phyloP scores from a whole-genome alignment of 2,329 filamentous ascomycete genomes.

The Exophiala alcalophila region DNA sequence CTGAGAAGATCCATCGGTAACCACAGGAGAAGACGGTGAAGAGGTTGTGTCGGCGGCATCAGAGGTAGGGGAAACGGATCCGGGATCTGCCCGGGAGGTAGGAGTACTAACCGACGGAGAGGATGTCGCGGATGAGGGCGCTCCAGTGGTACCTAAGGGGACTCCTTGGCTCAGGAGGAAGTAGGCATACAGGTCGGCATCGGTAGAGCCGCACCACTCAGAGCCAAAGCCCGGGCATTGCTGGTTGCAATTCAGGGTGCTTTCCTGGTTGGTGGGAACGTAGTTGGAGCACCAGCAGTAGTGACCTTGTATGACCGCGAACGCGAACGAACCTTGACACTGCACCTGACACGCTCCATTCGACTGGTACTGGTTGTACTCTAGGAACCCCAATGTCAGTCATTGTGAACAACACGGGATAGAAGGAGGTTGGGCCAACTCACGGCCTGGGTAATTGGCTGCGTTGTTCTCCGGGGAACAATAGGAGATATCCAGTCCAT shows the following conservation, averaged over 20 bases:
- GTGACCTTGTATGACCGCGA: conserved; percentile 46
- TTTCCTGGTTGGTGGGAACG: conserved; percentile 39
- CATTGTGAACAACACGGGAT: conserved; percentile 1
- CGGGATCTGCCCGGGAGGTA: conserved; percentile 16
- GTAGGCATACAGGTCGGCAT: conserved; percentile 44
- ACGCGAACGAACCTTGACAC: conserved; percentile 44
- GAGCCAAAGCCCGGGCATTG: conserved; percentile 47
- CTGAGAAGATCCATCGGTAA: conserved; percentile 26
- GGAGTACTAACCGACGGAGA: conserved; percentile 31
- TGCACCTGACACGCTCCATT: conserved; percentile 43
- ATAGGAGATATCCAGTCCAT: conserved; percentile 36
- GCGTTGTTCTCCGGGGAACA: conserved; percentile 49
- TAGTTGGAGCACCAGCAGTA: conserved; percentile 52
- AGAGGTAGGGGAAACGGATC: conserved; percentile 18
- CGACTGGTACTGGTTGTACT: conserved; percentile 43
- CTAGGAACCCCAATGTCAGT: conserved; percentile 32
- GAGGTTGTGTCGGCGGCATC: conserved; percentile 10
- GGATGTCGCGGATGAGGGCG: conserved; percentile 23
- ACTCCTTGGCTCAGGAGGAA: conserved; percentile 34
- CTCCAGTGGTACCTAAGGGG: conserved; percentile 27
- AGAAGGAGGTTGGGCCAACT: conserved; percentile 9
- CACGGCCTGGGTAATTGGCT: conserved; percentile 38
- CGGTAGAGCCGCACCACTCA: conserved; percentile 45
- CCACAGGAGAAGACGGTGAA: conserved; percentile 20
- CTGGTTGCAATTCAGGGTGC: conserved; percentile 38